Base-by-base conservation (phyloP, 2,329 filamentous ascomycete species). In the Aspergillus vadensis region DNA sequence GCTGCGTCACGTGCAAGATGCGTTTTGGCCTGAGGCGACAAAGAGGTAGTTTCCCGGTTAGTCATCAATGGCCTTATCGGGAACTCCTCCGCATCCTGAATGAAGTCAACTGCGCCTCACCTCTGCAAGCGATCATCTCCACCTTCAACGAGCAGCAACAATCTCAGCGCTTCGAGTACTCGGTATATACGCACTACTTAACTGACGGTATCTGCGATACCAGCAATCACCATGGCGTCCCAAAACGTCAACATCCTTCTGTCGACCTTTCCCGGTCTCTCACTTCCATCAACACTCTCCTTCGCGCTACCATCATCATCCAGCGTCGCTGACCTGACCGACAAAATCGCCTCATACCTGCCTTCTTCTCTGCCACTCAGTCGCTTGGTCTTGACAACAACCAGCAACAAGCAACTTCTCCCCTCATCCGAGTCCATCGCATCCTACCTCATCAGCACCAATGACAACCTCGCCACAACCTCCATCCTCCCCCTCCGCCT, bases 401-500 rank as follows among this genome's bases (percentile, higher is more conserved):
- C 89, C 58, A 89, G 87, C 25, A 96, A 93, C 74, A 89, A 87
- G 66, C 84, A 89, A 67, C 80, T 97, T 0, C 76, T 83, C 0
- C 72, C 80, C 2, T 77, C 78, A 47, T 67, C 80, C 2, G 72
- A 78, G 0, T 81, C 85, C 2, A 80, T 96, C 27, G 85, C 85
- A 10, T 82, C 83, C 12, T 83, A 92, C 19, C 82, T 95, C 39
- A 79, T 83, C 30, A 72, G 72, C 32, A 58, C 63, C 50, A 60
- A 76, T 72, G 69, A 61, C 73, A 70, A 69, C 69, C 21, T 36
- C 36, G 67, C 71, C 5, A 64, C 84, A 56, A 86, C 90, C 80
- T 86, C 87, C 36, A 88, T 98, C 66, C 83, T 99, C 15, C 89
- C 92, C 0, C 84, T 99, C 4, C 91, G 92, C 57, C 86, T 99